Base-by-base conservation (phyloP, 2,329 filamentous ascomycete genomes). In the Whalleya microplaca region DNA sequence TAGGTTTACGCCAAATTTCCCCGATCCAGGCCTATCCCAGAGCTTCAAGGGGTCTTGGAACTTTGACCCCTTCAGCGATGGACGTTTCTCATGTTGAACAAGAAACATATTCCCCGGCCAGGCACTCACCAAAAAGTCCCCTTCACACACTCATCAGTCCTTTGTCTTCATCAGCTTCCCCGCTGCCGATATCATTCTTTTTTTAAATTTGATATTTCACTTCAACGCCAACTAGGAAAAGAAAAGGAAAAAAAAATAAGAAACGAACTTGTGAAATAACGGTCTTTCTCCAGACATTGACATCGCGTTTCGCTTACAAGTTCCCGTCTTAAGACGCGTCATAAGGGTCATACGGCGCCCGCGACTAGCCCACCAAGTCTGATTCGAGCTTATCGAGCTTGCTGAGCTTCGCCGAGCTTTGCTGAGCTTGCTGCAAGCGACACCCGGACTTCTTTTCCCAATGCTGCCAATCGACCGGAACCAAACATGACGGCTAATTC, bases 401-500 rank as follows among this genome's bases (percentile, higher is more conserved):
- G n/a, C n/a, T n/a, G n/a, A n/a, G n/a, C n/a, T n/a, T n/a, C n/a
- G n/a, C n/a, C n/a, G n/a, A n/a, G n/a, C n/a, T n/a, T n/a, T n/a
- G n/a, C n/a, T n/a, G n/a, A n/a, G n/a, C 41, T 44, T 37, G 20
- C 43, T 20, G 21, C 19, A 21, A 49, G 53, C 62, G 55, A n/a
- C 53, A 57, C 48, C 18, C 20, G 45, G 14, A 16, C 50, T 45
- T 29, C n/a, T 50, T 46, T 49, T 21, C 48, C 64, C 59, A 63
- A 70, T 69, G 66, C 64, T 62, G 57, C 55, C 59, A 44, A 55
- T 53, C 55, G 44, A 54, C 55, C 48, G 46, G 27, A 51, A 61
- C 56, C 64, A 61, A 70, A 60, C 71, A 84, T 84, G 80, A 76
- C 80, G 66, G 72, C 75, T 65, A 82, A 78, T 69, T 73, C 77